phyloP scores from a whole-genome alignment of 2,329 filamentous ascomycete species.

The Fusarium temperatum region DNA sequence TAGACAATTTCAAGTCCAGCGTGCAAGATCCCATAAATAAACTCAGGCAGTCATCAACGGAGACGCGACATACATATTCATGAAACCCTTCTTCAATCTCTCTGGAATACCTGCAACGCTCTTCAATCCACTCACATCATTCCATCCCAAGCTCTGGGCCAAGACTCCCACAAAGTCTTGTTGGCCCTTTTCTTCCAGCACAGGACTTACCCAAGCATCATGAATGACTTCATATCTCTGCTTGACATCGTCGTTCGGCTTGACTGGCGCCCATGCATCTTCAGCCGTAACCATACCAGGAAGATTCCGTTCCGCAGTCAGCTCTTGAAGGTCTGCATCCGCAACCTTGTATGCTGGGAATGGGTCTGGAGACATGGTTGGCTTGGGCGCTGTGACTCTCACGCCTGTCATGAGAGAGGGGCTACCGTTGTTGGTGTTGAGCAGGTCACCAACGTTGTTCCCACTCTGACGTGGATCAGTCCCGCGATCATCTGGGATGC shows the following conservation, averaged over 20 bases:
- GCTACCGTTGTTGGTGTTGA: background rate
- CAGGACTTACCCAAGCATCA: background rate
- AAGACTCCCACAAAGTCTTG: background rate
- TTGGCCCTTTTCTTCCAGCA: background rate
- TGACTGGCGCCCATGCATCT: background rate
- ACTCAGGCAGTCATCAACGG: background rate
- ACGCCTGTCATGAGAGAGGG: slow-evolving; percentile 5
- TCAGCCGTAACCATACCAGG: background rate
- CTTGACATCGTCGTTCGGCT: background rate
- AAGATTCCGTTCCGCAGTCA: background rate
- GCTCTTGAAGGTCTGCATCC: background rate
- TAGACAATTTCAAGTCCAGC: rapidly evolving
- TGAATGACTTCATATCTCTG: background rate
- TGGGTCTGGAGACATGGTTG: background rate
- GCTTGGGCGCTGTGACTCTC: background rate
- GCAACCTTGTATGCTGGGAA: slow-evolving; percentile 1
- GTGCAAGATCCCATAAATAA: rapidly evolving
- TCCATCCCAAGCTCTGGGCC: background rate
- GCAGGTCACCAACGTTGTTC: background rate
- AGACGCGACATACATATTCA: slow-evolving; percentile 1
- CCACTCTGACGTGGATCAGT: slow-evolving; percentile 1
- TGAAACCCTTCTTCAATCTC: background rate
- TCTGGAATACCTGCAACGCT: background rate
- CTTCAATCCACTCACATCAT: background rate
- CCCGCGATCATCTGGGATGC: background rate